Percentiles rank a stretch among this genome's conserved stretches.
phyloP scores from a whole-genome alignment of 805 yeast species.

The Saccharomycopsis microspora region DNA sequence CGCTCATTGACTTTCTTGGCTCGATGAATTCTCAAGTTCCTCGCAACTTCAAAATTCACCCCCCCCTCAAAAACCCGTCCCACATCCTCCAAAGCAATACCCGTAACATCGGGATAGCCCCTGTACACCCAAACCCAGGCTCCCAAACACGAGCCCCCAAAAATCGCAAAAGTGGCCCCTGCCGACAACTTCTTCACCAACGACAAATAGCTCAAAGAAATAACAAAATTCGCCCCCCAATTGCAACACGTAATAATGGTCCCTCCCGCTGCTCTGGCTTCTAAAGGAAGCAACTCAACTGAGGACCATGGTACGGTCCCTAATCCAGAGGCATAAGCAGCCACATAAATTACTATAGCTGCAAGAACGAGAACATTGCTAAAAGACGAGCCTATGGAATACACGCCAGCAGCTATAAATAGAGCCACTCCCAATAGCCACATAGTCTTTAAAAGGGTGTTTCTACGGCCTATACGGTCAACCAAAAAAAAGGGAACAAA shows the following conservation, averaged over 20 bases:
- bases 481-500: constrained; percentile 38
- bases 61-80: constrained; percentile 30
- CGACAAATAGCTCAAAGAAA: constrained; percentile 27
- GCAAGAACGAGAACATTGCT: constrained; percentile 19
- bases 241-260: constrained; percentile 31
- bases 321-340: constrained; percentile 31
- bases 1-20: background rate
- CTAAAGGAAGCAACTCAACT: constrained; percentile 33
- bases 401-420: constrained; percentile 19
- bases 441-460: constrained; percentile 31
- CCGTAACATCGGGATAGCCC: constrained; percentile 35
- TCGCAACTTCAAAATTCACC: constrained; percentile 23
- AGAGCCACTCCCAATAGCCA: constrained; percentile 30
- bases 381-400: background rate
- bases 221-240: constrained; percentile 29
- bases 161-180: constrained; percentile 25
- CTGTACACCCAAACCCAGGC: constrained; percentile 30
- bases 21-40: constrained; percentile 4
- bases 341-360: constrained; percentile 27
- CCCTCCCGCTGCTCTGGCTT: constrained; percentile 31
- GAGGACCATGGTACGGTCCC: constrained; percentile 36
- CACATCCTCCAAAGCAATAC: constrained; percentile 32
- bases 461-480: constrained; percentile 44
- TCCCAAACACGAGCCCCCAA: constrained; percentile 23
- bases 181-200: constrained; percentile 22